A percentile compares a stretch with the other conserved stretches of the same genome.
Evolutionary conservation across 1,284 basidiomycete genomes (phyloP).

Genomic region (Salmacisia buchloeana): DNA sequence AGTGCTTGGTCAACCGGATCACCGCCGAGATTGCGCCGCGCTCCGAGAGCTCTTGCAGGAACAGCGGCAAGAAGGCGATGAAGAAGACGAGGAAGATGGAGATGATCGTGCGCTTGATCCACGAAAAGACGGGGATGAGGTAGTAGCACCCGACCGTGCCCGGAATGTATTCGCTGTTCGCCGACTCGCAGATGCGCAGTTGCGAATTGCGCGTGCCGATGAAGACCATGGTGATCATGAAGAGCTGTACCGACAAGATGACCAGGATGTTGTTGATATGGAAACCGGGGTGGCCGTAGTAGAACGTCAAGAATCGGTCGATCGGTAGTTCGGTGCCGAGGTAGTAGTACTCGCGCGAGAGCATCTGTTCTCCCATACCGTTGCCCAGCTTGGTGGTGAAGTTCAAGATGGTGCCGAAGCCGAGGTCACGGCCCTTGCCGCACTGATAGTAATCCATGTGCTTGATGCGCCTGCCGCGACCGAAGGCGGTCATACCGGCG

Average conservation of each 20-base stretch:
- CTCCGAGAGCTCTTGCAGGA: conserved; percentile 50
- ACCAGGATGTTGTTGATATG: conserved; percentile 97
- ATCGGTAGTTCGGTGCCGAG: conserved; percentile 96
- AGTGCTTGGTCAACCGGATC: conserved; percentile 48
- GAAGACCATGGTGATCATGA: conserved; percentile 50
- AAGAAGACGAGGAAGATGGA: conserved; percentile 51
- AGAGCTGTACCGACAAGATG: conserved; percentile 49
- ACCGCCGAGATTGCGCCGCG: conserved; percentile 48
- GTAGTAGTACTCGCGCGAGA: conserved; percentile 98
- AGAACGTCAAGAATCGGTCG: conserved; percentile 98
- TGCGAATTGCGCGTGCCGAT: conserved; percentile 49
- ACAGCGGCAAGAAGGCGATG: conserved; percentile 50
- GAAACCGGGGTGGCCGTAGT: conserved; percentile 99
- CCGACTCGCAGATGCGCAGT: conserved; percentile 42
- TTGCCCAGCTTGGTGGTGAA: conserved; percentile 99
- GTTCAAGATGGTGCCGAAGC: conserved; percentile 97
- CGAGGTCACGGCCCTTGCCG: conserved; percentile 96
- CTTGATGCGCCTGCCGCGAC: conserved; percentile 94
- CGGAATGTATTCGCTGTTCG: conserved; percentile 45
- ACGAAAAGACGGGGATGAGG: conserved; percentile 47
- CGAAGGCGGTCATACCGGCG: conserved; percentile 97
- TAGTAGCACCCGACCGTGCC: conserved; percentile 49
- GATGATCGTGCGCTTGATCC: conserved; percentile 50
- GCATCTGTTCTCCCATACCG: conserved; percentile 99
- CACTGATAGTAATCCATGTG: conserved; percentile 97